Percentiles rank a stretch among this genome's conserved stretches.
Evolutionary conservation across 441 rosid species (phyloP).

Genomic region (Croton setiger): DNA sequence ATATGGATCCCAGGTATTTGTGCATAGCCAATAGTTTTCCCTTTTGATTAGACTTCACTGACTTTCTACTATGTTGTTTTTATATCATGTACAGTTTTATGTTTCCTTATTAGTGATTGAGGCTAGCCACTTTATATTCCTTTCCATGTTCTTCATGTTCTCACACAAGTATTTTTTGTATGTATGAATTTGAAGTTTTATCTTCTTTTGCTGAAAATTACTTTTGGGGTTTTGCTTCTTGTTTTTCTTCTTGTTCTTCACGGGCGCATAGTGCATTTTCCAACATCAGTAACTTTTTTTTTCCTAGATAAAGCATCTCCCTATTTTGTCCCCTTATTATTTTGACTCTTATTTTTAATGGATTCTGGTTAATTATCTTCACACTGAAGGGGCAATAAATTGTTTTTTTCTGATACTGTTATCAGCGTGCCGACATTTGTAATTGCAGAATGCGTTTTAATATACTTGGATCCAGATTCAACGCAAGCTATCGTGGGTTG

Average conservation of each 20-base stretch:
- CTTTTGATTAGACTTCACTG: conserved; percentile 10
- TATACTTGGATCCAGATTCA: conserved; percentile 93
- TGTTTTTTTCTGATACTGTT: conserved; percentile 52
- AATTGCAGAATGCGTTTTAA: conserved; percentile 98
- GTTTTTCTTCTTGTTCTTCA: neutral
- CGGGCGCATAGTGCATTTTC: neutral
- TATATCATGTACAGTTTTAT: neutral
- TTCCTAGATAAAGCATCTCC: neutral
- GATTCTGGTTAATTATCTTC: conserved; percentile 16
- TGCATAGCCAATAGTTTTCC: conserved; percentile 9
- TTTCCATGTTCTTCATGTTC: conserved; percentile 1
- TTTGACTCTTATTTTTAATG: neutral
- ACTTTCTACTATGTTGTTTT: conserved; percentile 6
- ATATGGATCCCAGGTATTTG: conserved; percentile 80
- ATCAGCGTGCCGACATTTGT: conserved; percentile 98
- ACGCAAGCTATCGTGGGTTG: conserved; percentile 69
- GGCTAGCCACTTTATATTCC: conserved; percentile 3
- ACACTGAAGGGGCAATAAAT: conserved; percentile 21
- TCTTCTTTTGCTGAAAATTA: neutral
- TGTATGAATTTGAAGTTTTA: conserved; percentile 1
- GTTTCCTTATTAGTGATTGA: neutral
- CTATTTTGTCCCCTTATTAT: neutral
- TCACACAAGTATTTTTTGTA: conserved; percentile 9
- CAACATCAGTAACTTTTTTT: neutral
- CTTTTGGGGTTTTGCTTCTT: neutral